Evolutionary conservation across 2,329 filamentous ascomycete species (phyloP), one percentile per base, ranked within the genome.

Genomic region (Aspergillus proliferans): DNA sequence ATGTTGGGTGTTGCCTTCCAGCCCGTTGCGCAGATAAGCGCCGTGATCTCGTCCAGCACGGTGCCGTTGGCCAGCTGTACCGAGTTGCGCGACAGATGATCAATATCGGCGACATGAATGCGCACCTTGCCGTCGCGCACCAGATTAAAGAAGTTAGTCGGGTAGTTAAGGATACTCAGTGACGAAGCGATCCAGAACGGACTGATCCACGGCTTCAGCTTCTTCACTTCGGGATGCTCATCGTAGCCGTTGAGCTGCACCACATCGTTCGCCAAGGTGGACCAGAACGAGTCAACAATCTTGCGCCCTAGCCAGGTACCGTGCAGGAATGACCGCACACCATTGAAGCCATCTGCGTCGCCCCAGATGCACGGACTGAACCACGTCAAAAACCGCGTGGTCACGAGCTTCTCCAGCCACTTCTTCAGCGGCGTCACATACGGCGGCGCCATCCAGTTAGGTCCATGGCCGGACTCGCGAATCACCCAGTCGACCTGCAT

Each of bases 321-420:
- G 52, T 83, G 79, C 18, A 83, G 58, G 47, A 79, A 73, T 3
- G 59, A 56, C 6, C 76, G 70, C 1, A 76, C 56, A 9, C 56
- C 59, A 8, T 46, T 6, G 30, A 78, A 85, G 1, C 83, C 84
- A 58, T 83, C 83, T 2, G 76, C 78, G 1, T 75, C 72, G 4
- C 83, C 84, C 83, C 85, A 91, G 12, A 86, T 77, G 61, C 86
- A 90, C 0, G 87, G 87, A 46, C 80, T 84, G 66, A 91, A 82
- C 82, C 84, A 89, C 2, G 82, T 86, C 47, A 90, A 68, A 54
- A 86, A 76, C 0, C 87, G 81, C 0, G 80, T 85, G 28, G 79
- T 78, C 3, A 85, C 76, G 4, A 89, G 75, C 57, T 84, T 81
- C 65, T 89, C 85, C 0, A 88, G 69, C 76, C 80, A 82, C 50